Conservation (phyloP, 306 rosid species). For the Cucurbita argyrosperma region DNA sequence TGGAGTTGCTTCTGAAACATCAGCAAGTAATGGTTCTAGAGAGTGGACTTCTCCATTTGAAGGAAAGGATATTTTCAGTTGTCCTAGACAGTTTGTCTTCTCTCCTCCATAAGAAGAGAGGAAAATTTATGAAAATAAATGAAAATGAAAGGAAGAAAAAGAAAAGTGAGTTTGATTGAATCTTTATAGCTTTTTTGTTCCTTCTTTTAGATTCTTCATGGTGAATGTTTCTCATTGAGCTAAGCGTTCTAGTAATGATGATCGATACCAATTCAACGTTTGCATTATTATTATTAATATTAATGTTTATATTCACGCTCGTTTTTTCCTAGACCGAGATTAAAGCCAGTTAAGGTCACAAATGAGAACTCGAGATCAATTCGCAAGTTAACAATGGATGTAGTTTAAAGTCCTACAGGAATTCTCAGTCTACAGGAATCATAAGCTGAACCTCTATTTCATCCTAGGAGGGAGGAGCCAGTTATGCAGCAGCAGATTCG, state of each 20-base stretch:
- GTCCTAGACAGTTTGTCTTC: conserved; percentile 94
- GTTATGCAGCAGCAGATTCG: not conserved
- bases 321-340: not conserved
- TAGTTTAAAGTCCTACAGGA: not conserved
- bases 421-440: not conserved
- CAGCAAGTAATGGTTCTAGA: conserved; percentile 38
- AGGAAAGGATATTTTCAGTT: conserved; percentile 91
- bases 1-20: conserved; percentile 40
- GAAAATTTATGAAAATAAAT: conserved; percentile 33
- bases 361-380: not conserved
- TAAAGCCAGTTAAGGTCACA: not conserved
- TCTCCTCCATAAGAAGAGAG: conserved; percentile 61
- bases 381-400: not conserved
- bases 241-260: too few species aligned
- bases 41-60: conserved; percentile 95
- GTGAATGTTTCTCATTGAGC: conserved; percentile 14
- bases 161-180: conserved; percentile 27
- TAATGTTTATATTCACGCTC: not conserved
- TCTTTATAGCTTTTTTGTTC: conserved; percentile 48
- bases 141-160: conserved; percentile 14
- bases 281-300: not conserved
- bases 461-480: not conserved
- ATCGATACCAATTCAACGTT: too few species aligned
- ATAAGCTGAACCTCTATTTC: not conserved
- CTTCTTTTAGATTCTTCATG: conserved; percentile 33